Evolutionary conservation across 2,329 filamentous ascomycete genomes (phyloP).

Genomic region (Ophiocordyceps camponoti-saundersi): DNA sequence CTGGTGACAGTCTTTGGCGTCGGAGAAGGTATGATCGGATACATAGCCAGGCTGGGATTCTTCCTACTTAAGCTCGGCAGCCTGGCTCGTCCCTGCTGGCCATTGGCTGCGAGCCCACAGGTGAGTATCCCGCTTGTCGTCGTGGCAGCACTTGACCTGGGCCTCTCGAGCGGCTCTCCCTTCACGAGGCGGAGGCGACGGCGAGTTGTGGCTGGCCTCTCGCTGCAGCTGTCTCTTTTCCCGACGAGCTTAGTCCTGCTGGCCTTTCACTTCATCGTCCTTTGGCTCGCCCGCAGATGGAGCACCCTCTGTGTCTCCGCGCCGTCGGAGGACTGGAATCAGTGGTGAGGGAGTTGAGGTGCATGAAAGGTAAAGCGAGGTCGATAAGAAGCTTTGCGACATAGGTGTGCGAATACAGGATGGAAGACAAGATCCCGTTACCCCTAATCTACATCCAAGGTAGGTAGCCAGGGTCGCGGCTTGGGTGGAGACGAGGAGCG

Average conservation of each 20-base stretch:
- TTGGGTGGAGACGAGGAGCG: no score
- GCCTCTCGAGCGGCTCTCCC: constrained; percentile 5
- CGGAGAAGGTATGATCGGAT: constrained; percentile 13
- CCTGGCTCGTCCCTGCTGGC: constrained; percentile 52
- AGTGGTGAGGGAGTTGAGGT: constrained; percentile 9
- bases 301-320: constrained; percentile 14
- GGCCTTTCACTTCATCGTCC: constrained; percentile 13
- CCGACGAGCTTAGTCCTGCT: constrained; percentile 15
- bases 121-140: constrained; percentile 50
- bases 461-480: no score
- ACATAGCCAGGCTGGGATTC: constrained; percentile 33
- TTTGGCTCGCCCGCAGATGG: constrained; percentile 18
- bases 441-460: no score
- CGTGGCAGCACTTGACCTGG: constrained; percentile 52
- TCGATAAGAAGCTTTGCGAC: no score
- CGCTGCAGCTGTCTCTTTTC: constrained; percentile 5
- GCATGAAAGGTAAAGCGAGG: no score
- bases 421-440: no score
- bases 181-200: constrained; percentile 1
- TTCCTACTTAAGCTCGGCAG: constrained; percentile 55
- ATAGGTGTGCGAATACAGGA: no score
- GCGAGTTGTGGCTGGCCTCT: constrained; percentile 4
- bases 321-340: constrained; percentile 11
- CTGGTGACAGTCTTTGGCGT: constrained; percentile 8
- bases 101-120: constrained; percentile 47